Percentiles rank a stretch among this genome's conserved stretches.
phyloP scores from a whole-genome alignment of 139 green algal species.

The Picochlorum sp. region DNA sequence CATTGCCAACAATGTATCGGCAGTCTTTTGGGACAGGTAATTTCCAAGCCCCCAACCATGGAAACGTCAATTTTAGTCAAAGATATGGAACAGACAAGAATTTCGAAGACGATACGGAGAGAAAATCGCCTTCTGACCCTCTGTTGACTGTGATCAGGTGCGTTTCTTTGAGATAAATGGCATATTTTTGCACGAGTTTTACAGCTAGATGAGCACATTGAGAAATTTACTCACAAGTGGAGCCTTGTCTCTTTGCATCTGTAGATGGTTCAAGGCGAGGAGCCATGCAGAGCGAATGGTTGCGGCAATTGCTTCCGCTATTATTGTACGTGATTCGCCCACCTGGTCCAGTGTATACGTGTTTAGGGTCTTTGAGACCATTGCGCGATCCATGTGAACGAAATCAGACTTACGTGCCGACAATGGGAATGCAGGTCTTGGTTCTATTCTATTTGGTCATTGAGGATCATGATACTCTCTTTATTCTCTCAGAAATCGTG shows the following conservation, averaged over 20 bases:
- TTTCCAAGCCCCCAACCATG: too few species aligned
- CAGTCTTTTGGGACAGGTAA: too few species aligned
- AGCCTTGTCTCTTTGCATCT: not conserved
- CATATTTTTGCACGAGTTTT: not conserved
- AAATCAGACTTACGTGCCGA: not conserved
- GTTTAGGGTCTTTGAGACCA: not conserved
- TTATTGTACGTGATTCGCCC: conserved; percentile 41
- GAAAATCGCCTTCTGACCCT: conserved; percentile 17
- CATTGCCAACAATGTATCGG: too few species aligned
- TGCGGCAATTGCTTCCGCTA: conserved; percentile 32
- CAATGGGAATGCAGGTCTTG: conserved; percentile 30
- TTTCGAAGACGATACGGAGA: too few species aligned
- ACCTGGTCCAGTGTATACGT: not conserved
- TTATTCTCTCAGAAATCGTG: conserved; percentile 83
- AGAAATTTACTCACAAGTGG: not conserved
- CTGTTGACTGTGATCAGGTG: conserved; percentile 24
- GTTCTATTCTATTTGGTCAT: conserved; percentile 74
- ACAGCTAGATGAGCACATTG: too few species aligned
- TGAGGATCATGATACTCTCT: conserved; percentile 96
- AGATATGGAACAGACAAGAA: too few species aligned
- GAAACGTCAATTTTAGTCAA: too few species aligned
- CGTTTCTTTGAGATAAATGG: not conserved
- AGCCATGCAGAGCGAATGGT: conserved; percentile 46
- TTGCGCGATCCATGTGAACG: not conserved
- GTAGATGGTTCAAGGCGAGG: conserved; percentile 63